Percentiles rank a stretch among this genome's conserved stretches.
Conservation (phyloP, 1,284 basidiomycete genomes). For the Meripilus lineatus region DNA sequence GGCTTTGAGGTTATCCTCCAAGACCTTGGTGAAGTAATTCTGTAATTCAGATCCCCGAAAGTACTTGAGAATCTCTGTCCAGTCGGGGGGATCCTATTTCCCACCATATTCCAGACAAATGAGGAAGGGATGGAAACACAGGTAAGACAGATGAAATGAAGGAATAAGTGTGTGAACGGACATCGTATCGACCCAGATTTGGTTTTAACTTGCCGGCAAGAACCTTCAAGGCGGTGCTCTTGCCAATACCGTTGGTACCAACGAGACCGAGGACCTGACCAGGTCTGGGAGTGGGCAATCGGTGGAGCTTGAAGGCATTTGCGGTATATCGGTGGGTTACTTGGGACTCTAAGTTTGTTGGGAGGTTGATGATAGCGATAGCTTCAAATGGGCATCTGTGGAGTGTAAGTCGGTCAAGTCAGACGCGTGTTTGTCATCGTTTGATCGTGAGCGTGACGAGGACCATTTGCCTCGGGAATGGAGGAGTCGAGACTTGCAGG, state of each 20-base stretch:
- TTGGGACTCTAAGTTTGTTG: conserved; percentile 90
- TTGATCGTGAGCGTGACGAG: conserved; percentile 5
- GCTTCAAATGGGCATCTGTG: conserved; percentile 94
- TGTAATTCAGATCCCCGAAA: conserved; percentile 97
- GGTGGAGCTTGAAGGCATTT: conserved; percentile 97
- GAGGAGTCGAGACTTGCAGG: conserved; percentile 6
- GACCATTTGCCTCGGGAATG: no score
- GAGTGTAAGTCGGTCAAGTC: background rate
- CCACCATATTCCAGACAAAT: no score
- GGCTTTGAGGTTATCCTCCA: conserved; percentile 96
- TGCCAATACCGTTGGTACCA: conserved; percentile 97
- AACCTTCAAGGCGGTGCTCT: conserved; percentile 94
- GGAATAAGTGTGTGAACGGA: conserved; percentile 32
- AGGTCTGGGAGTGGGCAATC: conserved; percentile 90
- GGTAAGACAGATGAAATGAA: conserved; percentile 4
- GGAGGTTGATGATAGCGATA: conserved; percentile 95
- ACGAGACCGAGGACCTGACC: conserved; percentile 95
- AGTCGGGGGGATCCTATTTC: conserved; percentile 95
- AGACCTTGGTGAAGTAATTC: conserved; percentile 98
- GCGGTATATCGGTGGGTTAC: conserved; percentile 97
- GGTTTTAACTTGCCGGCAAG: conserved; percentile 95
- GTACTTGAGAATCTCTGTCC: conserved; percentile 96
- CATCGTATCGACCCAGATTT: conserved; percentile 87
- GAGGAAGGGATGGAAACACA: conserved; percentile 12
- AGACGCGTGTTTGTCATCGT: conserved; percentile 6